Evolutionary conservation across 2,329 filamentous ascomycete genomes (phyloP).

Genomic region (Rutstroemia sp.): DNA sequence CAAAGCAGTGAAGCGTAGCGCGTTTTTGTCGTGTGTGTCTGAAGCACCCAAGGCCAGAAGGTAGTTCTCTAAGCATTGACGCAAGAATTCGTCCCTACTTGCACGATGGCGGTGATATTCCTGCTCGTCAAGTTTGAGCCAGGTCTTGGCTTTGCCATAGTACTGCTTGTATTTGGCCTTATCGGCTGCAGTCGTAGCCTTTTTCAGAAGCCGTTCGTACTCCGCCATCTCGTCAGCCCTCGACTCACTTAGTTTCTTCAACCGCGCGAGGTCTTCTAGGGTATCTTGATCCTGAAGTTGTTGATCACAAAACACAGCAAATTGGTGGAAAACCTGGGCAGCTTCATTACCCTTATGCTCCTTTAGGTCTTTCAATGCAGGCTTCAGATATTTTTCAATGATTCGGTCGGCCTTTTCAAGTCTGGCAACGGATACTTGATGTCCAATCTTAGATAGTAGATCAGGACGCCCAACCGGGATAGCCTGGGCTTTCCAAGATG

Average conservation of each 20-base stretch:
- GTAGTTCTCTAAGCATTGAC: constrained; percentile 88
- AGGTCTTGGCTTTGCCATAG: constrained; percentile 68
- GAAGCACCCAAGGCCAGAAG: constrained; percentile 76
- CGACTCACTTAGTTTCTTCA: constrained; percentile 70
- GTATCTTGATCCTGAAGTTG: constrained; percentile 84
- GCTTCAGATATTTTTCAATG: constrained; percentile 76
- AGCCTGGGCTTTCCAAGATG: constrained; percentile 58
- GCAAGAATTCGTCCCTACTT: constrained; percentile 75
- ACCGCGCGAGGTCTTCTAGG: constrained; percentile 73
- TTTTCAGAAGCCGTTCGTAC: constrained; percentile 51
- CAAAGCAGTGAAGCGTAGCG: constrained; percentile 83
- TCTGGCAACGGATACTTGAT: constrained; percentile 81
- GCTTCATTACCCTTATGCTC: constrained; percentile 63
- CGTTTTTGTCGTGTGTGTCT: constrained; percentile 82
- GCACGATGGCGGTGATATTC: constrained; percentile 75
- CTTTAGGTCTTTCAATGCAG: constrained; percentile 75
- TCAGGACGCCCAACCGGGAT: constrained; percentile 69
- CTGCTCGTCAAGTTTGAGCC: constrained; percentile 83
- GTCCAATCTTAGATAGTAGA: constrained; percentile 77
- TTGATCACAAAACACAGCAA: constrained; percentile 90
- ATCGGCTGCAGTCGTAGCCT: constrained; percentile 36
- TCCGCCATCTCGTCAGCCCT: constrained; percentile 76
- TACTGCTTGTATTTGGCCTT: constrained; percentile 52
- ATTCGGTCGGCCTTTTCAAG: constrained; percentile 89
- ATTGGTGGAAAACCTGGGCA: constrained; percentile 87